Evolutionary conservation across 805 yeast genomes (phyloP).

Genomic region (Metschnikowia sp.): DNA sequence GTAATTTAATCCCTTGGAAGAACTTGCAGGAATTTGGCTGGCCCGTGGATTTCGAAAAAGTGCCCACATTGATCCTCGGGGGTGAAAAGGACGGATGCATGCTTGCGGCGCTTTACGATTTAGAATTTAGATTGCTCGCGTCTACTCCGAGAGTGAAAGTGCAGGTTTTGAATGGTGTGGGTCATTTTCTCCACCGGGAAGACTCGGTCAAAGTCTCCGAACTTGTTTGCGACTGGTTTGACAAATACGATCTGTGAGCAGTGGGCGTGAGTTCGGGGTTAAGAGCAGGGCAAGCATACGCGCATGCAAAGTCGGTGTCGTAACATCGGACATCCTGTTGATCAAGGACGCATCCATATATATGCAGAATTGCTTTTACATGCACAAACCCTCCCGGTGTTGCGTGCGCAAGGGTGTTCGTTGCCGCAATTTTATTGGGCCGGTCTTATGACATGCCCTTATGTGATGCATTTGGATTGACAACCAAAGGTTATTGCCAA

Average conservation of each 20-base stretch:
- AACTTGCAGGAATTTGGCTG: slow-evolving; percentile 19
- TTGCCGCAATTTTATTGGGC: no score
- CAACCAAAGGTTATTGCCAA: no score
- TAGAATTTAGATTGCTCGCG: slow-evolving; percentile 22
- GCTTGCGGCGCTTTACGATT: slow-evolving; percentile 24
- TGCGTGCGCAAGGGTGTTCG: no score
- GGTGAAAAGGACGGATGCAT: slow-evolving; percentile 42
- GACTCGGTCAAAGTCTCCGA: slow-evolving; percentile 29
- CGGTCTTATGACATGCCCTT: no score
- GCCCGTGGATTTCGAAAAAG: slow-evolving; percentile 31
- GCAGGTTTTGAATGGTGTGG: slow-evolving; percentile 25
- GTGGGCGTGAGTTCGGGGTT: no score
- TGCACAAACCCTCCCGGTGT: no score
- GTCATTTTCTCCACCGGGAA: slow-evolving; percentile 42
- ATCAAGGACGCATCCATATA: no score
- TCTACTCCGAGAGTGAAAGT: slow-evolving; percentile 21
- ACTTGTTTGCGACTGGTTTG: slow-evolving; percentile 29
- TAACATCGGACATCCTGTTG: no score
- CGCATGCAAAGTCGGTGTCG: no score
- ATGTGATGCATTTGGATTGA: no score
- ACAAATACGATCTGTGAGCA: slow-evolving; percentile 4
- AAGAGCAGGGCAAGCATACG: not conserved
- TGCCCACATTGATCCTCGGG: slow-evolving; percentile 35
- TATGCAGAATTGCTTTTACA: no score
- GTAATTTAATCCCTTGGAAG: slow-evolving; percentile 22